phyloP scores from a whole-genome alignment of 1,139 yeast species.

The Blastobotrys raffinosifermentans region DNA sequence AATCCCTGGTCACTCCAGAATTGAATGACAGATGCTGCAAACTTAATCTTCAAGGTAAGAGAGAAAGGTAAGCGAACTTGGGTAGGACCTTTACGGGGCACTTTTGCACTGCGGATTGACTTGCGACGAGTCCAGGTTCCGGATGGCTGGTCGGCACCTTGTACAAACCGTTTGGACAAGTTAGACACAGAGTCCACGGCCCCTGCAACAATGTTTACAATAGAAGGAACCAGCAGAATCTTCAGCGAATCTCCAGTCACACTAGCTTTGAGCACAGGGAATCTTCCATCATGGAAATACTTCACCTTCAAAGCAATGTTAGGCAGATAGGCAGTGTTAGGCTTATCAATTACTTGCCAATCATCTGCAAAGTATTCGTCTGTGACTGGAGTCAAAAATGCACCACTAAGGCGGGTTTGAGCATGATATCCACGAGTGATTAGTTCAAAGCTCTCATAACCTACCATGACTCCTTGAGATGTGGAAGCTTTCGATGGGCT shows the following conservation, averaged over 20 bases:
- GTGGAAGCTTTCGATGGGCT: constrained; percentile 24
- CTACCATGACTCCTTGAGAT: constrained; percentile 65
- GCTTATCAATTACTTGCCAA: constrained; percentile 13
- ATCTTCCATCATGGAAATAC: constrained; percentile 9
- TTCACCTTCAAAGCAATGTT: constrained; percentile 20
- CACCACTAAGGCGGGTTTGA: constrained; percentile 35
- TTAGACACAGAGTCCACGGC: constrained; percentile 16
- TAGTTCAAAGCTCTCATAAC: constrained; percentile 47
- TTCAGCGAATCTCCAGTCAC: constrained; percentile 31
- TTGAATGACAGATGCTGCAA: constrained; percentile 26
- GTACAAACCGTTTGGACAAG: neutral
- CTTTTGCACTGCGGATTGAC: too few relatives aligned
- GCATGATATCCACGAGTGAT: constrained; percentile 19
- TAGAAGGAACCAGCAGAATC: constrained; percentile 28
- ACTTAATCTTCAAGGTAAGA: constrained; percentile 19
- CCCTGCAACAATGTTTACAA: constrained; percentile 24
- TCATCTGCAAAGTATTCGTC: constrained; percentile 13
- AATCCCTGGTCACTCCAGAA: constrained; percentile 25
- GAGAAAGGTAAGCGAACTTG: constrained; percentile 21
- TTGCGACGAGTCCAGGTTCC: too few relatives aligned
- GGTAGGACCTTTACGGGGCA: neutral
- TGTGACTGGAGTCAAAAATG: constrained; percentile 28
- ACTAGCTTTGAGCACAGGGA: constrained; percentile 16
- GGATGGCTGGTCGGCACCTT: neutral
- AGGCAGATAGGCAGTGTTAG: constrained; percentile 32